Evolutionary conservation across 2,329 filamentous ascomycete genomes (phyloP).

Genomic region (Xylaria sp.): DNA sequence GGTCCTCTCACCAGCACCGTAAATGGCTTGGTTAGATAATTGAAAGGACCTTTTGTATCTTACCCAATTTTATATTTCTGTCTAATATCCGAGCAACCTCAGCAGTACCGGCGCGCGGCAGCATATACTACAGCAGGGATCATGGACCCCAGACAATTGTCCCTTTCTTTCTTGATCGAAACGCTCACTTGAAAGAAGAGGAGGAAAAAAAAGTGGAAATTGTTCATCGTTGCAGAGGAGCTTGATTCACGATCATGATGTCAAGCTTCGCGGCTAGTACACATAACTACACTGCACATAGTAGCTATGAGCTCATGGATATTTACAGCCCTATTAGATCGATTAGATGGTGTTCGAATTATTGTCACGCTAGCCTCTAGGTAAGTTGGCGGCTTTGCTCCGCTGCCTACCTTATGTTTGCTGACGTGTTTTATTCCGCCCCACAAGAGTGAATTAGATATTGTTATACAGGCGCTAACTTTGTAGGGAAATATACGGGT

Average conservation of each 20-base stretch:
- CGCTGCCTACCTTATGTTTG: background rate
- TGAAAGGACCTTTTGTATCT: background rate
- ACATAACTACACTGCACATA: background rate
- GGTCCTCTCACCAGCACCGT: background rate
- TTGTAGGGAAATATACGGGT: background rate
- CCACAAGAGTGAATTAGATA: background rate
- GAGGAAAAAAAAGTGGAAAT: too few species aligned
- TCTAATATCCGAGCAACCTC: background rate
- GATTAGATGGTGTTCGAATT: background rate
- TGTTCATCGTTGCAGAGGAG: background rate
- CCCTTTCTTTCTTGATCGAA: background rate
- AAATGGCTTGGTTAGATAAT: background rate
- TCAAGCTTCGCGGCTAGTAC: background rate
- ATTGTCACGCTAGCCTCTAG: conserved; percentile 1
- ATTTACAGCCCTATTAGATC: background rate
- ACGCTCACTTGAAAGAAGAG: background rate
- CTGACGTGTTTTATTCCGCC: background rate
- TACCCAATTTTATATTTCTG: background rate
- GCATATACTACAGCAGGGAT: background rate
- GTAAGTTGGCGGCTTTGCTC: background rate
- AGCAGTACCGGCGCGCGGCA: background rate
- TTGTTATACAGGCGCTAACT: background rate
- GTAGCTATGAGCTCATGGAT: background rate
- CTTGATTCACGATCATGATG: background rate
- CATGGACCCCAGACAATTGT: background rate